Evolutionary conservation across 1,284 basidiomycete species (phyloP).

Genomic region (Naganishia sp.): DNA sequence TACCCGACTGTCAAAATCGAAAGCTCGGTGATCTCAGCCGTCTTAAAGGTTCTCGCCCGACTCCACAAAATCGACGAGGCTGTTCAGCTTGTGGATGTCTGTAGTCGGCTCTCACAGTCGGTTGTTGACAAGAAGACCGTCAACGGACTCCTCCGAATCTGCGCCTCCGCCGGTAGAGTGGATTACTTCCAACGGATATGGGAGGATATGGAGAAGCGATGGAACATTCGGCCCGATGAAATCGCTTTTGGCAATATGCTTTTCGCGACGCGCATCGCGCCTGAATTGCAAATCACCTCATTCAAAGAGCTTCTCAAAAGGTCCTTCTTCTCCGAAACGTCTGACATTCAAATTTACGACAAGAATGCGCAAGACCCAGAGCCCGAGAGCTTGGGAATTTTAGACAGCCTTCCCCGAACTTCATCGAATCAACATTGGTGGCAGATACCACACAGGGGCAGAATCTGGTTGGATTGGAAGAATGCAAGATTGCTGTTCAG

Average conservation of each 20-base stretch:
- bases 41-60: conserved; percentile 24
- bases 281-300: conserved; percentile 3
- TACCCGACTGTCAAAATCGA: conserved; percentile 9
- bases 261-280: conserved; percentile 1
- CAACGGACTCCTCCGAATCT: conserved; percentile 17
- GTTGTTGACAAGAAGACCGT: conserved; percentile 9
- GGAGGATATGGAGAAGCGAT: conserved; percentile 20
- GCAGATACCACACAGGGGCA: conserved; percentile 4
- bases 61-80: conserved; percentile 16
- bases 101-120: conserved; percentile 7
- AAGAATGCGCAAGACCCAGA: conserved; percentile 16
- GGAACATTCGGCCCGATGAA: conserved; percentile 17
- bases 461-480: conserved; percentile 22
- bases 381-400: background rate
- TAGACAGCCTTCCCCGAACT: background rate
- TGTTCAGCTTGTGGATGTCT: conserved; percentile 22
- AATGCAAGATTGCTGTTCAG: conserved; percentile 18
- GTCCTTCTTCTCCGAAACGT: conserved; percentile 26
- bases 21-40: conserved; percentile 3
- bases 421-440: conserved; percentile 5
- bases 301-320: conserved; percentile 20
- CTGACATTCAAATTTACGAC: conserved; percentile 16
- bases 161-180: conserved; percentile 7
- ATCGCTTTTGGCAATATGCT: conserved; percentile 5
- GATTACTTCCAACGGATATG: conserved; percentile 23